phyloP scores from a whole-genome alignment of 352 stramenopile species.

The Pythium apleroticum region DNA sequence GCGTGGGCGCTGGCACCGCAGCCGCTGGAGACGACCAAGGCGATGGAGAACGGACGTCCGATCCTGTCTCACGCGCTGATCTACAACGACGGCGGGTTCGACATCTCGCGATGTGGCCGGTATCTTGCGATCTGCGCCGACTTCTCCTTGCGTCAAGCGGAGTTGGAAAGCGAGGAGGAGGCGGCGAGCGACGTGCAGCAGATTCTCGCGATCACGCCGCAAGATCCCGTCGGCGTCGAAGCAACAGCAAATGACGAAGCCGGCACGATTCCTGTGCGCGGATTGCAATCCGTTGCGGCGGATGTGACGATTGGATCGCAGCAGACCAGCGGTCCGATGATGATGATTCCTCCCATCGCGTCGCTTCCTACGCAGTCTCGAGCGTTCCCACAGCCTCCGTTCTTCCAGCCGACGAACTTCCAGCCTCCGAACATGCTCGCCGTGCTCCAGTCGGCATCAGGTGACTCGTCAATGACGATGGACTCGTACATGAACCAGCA shows the following conservation, averaged over 20 bases:
- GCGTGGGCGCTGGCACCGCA: constrained; percentile 74
- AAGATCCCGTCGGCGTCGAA: constrained; percentile 54
- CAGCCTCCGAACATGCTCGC: constrained; percentile 49
- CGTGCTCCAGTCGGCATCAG: constrained; percentile 57
- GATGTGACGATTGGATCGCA: constrained; percentile 18
- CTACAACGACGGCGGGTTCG: constrained; percentile 98
- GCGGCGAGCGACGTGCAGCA: constrained; percentile 75
- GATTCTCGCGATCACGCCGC: constrained; percentile 62
- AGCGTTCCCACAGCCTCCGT: constrained; percentile 20
- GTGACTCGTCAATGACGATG: constrained; percentile 66
- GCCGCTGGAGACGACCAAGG: constrained; percentile 71
- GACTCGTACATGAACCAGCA: constrained; percentile 85
- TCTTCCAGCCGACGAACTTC: constrained; percentile 12
- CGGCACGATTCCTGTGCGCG: constrained; percentile 21
- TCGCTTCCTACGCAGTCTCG: constrained; percentile 24
- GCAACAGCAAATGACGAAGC: constrained; percentile 59
- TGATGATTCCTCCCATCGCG: constrained; percentile 15
- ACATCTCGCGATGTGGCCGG: constrained; percentile 94
- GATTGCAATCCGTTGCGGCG: constrained; percentile 18
- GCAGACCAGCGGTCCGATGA: constrained; percentile 1
- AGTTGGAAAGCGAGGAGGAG: constrained; percentile 84
- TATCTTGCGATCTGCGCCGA: constrained; percentile 95
- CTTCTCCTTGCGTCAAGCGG: constrained; percentile 89
- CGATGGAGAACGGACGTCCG: constrained; percentile 81
- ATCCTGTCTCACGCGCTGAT: constrained; percentile 92